phyloP scores from a whole-genome alignment of 495 filamentous ascomycete genomes.

The Neurospora discreta region DNA sequence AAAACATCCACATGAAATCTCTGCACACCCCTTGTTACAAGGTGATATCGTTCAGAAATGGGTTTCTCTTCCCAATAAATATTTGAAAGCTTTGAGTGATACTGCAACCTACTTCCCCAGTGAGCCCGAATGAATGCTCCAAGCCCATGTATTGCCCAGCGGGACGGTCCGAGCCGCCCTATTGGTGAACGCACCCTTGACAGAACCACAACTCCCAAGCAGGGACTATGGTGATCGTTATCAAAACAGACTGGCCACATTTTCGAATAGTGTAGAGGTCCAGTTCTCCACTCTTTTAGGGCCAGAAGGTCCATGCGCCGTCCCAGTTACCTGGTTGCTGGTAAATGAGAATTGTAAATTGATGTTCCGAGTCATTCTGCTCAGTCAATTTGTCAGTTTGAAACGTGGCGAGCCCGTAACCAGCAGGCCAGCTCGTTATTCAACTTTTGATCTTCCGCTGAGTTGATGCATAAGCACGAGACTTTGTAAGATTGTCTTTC shows the following conservation, averaged over 20 bases:
- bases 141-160: background rate
- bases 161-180: background rate
- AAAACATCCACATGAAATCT: too few species aligned
- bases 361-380: background rate
- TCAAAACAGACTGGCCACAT: background rate
- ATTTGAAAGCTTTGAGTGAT: background rate
- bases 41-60: too few species aligned
- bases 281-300: background rate
- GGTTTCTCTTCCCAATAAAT: background rate
- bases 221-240: background rate
- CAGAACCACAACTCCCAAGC: background rate
- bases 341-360: background rate
- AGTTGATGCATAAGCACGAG: background rate
- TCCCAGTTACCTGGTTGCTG: background rate
- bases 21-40: too few species aligned
- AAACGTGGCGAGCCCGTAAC: background rate
- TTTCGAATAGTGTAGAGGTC: background rate
- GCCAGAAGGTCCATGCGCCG: background rate
- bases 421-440: background rate
- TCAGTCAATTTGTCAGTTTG: background rate
- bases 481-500: background rate
- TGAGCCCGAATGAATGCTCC: background rate
- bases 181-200: background rate
- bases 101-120: background rate
- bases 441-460: background rate